A percentile compares a stretch with the other conserved stretches of the same genome.
phyloP scores from a whole-genome alignment of 2,329 filamentous ascomycete genomes.

The Mollisia scopiformis region DNA sequence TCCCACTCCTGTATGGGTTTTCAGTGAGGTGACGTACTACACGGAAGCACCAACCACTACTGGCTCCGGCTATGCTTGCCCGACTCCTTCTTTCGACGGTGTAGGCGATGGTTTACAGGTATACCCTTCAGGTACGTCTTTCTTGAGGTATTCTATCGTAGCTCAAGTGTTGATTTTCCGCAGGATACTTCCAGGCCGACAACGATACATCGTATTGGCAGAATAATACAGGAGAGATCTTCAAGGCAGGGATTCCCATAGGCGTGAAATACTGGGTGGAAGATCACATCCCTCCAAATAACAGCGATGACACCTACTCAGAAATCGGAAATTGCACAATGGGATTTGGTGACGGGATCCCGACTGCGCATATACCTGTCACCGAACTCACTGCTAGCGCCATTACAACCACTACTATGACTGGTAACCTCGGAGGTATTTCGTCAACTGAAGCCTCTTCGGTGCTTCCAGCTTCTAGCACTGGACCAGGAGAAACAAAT shows the following conservation, averaged over 20 bases:
- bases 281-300: conserved; percentile 7
- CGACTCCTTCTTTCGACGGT: neutral
- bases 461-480: neutral
- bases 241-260: conserved; percentile 7
- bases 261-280: conserved; percentile 16
- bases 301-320: neutral
- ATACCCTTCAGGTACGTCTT: conserved; percentile 8
- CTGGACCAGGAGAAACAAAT: neutral
- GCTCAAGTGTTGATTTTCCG: neutral
- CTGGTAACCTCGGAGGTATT: conserved; percentile 9
- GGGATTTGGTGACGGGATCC: conserved; percentile 15
- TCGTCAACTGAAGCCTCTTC: neutral
- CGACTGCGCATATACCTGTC: conserved; percentile 19
- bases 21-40: conserved; percentile 5
- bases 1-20: conserved; percentile 20
- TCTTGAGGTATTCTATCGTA: neutral
- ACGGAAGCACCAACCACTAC: neutral
- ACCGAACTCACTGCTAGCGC: conserved; percentile 7
- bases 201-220: neutral
- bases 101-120: conserved; percentile 6
- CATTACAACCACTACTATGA: conserved; percentile 11
- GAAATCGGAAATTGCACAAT: conserved; percentile 11
- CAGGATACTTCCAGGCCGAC: conserved; percentile 12
- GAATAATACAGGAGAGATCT: conserved; percentile 8
- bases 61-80: conserved; percentile 6